Percentiles rank a stretch among this genome's conserved stretches.
phyloP scores from a whole-genome alignment of 805 yeast genomes.

The Kodamaea restingae region DNA sequence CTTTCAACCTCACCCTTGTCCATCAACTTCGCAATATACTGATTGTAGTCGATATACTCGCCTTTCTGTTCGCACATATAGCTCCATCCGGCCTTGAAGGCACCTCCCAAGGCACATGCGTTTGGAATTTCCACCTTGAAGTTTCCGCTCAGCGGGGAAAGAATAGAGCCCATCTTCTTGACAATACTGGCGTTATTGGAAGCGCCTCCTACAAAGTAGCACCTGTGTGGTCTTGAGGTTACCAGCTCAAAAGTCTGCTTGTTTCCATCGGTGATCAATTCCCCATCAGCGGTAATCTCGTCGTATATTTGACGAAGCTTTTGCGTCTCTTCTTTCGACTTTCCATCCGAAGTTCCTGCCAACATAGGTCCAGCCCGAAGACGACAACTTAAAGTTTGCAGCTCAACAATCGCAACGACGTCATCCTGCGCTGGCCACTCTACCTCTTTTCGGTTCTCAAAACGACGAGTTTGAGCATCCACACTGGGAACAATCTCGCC shows the following conservation, averaged over 20 bases:
- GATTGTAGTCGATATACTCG: slow-evolving; percentile 42
- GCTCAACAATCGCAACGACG: slow-evolving; percentile 74
- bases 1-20: slow-evolving; percentile 47
- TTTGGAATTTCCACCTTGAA: slow-evolving; percentile 73
- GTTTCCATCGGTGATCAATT: slow-evolving; percentile 47
- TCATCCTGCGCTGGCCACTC: slow-evolving; percentile 55
- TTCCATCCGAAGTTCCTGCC: slow-evolving; percentile 13
- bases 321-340: neutral
- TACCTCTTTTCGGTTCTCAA: slow-evolving; percentile 19
- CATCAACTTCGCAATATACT: slow-evolving; percentile 34
- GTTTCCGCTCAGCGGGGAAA: slow-evolving; percentile 65
- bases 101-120: slow-evolving; percentile 92
- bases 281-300: slow-evolving; percentile 35
- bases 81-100: slow-evolving; percentile 81
- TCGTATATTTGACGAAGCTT: slow-evolving; percentile 19
- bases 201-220: slow-evolving; percentile 86
- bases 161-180: slow-evolving; percentile 60
- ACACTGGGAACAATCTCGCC: slow-evolving; percentile 92
- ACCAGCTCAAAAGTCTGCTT: slow-evolving; percentile 41
- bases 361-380: slow-evolving; percentile 76
- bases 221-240: slow-evolving; percentile 57
- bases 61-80: slow-evolving; percentile 28
- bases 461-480: slow-evolving; percentile 56
- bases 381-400: slow-evolving; percentile 83
- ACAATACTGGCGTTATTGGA: slow-evolving; percentile 69